These are phyloP conservation scores for Thielaviopsis punctulata DNA, from an alignment of 2,329 filamentous ascomycete genomes.

Conservation along the genomic window DNA sequence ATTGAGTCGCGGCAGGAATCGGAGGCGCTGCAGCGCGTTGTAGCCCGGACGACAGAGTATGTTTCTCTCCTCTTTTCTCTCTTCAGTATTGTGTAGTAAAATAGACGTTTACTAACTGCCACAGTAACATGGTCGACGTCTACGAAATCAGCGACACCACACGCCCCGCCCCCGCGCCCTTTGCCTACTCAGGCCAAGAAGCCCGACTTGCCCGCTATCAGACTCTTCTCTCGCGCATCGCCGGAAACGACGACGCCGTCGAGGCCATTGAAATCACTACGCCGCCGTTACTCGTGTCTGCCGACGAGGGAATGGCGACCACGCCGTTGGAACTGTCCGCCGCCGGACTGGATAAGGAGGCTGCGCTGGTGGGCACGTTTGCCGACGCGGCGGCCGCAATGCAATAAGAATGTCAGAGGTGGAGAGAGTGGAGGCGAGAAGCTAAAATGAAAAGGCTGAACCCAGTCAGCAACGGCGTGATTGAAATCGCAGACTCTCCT, in stretches of 20 bases:
- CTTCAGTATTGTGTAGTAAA: not conserved
- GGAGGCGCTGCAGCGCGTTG: conserved; percentile 46
- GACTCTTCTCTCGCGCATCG: conserved; percentile 42
- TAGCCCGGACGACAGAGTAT: conserved; percentile 47
- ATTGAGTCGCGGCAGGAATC: conserved; percentile 46
- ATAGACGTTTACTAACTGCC: conserved; percentile 10
- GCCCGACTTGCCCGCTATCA: conserved; percentile 41
- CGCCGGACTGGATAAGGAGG: conserved; percentile 28
- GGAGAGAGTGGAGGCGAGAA: not conserved
- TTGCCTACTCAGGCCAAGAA: conserved; percentile 36
- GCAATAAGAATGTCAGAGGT: conserved; percentile 7
- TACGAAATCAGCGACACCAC: conserved; percentile 39
- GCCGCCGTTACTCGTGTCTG: not conserved
- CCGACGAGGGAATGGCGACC: conserved; percentile 22
- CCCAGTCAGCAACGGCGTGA: not conserved
- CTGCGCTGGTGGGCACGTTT: conserved; percentile 42
- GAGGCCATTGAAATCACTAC: conserved; percentile 35
- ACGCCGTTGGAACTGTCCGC: not conserved
- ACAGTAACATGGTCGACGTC: conserved; percentile 49
- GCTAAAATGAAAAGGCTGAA: not conserved
- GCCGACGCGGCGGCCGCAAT: conserved; percentile 39
- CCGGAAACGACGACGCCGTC: conserved; percentile 24
- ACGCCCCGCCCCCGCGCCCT: conserved; percentile 22
- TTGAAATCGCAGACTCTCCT: too few species aligned
- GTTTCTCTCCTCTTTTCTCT: conserved; percentile 13